phyloP scores from a whole-genome alignment of 2,329 filamentous ascomycete genomes.

The Aspergillus neoniger region DNA sequence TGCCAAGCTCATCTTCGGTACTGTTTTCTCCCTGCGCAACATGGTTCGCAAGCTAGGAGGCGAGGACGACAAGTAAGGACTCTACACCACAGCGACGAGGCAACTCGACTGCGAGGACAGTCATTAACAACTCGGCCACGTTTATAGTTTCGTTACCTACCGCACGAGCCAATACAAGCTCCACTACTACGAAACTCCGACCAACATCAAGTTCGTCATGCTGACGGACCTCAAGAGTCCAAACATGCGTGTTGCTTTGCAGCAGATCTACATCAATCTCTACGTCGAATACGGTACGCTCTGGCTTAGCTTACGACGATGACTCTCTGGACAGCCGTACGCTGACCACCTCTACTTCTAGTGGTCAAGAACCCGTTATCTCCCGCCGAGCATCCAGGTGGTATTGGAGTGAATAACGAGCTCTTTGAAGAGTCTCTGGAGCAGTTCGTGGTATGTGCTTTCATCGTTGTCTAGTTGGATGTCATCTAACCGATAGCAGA shows the following conservation, averaged over 20 bases:
- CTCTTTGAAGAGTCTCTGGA: constrained; percentile 62
- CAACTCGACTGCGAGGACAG: background rate
- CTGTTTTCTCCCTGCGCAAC: constrained; percentile 92
- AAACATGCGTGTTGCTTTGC: constrained; percentile 90
- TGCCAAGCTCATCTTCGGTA: constrained; percentile 95
- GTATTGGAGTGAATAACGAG: constrained; percentile 65
- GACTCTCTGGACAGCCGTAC: background rate
- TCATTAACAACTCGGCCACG: background rate
- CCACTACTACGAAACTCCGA: constrained; percentile 98
- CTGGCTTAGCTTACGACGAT: background rate
- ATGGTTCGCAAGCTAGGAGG: constrained; percentile 96
- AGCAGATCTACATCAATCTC: constrained; percentile 98
- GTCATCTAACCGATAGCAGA: constrained; percentile 31
- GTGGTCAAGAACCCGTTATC: constrained; percentile 67
- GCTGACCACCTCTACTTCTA: constrained; percentile 23
- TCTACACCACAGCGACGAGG: too few relatives aligned
- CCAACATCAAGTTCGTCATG: constrained; percentile 94
- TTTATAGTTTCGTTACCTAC: constrained; percentile 79
- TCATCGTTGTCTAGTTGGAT: constrained; percentile 14
- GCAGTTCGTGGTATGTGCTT: constrained; percentile 50
- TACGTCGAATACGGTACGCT: constrained; percentile 86
- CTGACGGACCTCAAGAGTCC: constrained; percentile 85
- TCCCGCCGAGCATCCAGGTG: constrained; percentile 62
- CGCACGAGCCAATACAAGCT: constrained; percentile 95
- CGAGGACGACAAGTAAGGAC: constrained; percentile 70